Percentiles rank a stretch among this genome's conserved stretches.
phyloP scores from a whole-genome alignment of 148 eudicot species.

The Polygonum aviculare region DNA sequence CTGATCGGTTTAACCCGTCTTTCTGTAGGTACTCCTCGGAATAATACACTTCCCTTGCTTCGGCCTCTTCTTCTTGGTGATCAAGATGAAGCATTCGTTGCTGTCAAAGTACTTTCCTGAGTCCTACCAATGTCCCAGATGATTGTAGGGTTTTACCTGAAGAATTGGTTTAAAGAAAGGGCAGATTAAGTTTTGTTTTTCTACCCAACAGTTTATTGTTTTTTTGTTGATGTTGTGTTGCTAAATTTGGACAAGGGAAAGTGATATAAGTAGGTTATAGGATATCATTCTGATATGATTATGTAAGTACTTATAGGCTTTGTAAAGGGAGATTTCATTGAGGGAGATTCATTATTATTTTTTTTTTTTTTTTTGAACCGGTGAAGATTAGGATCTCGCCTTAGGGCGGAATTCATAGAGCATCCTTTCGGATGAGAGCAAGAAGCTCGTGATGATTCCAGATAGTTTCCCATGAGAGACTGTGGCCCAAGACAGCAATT shows the following conservation, averaged over 20 bases:
- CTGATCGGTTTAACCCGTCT: neutral
- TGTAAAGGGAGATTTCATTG: neutral
- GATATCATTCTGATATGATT: neutral
- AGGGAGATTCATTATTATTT: neutral
- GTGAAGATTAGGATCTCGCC: no score
- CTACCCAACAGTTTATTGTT: neutral
- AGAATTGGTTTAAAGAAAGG: neutral
- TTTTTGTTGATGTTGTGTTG: neutral
- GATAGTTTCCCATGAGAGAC: no score
- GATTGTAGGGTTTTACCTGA: neutral
- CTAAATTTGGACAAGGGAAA: neutral
- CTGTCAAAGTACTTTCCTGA: constrained; percentile 52
- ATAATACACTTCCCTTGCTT: constrained; percentile 83
- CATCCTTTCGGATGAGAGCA: no score
- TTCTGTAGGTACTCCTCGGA: constrained; percentile 62
- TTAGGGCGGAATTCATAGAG: no score
- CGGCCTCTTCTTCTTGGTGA: constrained; percentile 54
- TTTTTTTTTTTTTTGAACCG: no score
- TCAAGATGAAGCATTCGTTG: constrained; percentile 55
- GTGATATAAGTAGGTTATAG: neutral
- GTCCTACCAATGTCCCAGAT: constrained; percentile 34
- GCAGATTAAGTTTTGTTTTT: constrained; percentile 4
- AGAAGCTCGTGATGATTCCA: no score
- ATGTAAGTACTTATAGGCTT: constrained; percentile 1
- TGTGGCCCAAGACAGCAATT: no score